These are phyloP conservation scores for Tripterygium wilfordii DNA, from an alignment of 177 flowering plant genomes.

Conservation along the genomic window DNA sequence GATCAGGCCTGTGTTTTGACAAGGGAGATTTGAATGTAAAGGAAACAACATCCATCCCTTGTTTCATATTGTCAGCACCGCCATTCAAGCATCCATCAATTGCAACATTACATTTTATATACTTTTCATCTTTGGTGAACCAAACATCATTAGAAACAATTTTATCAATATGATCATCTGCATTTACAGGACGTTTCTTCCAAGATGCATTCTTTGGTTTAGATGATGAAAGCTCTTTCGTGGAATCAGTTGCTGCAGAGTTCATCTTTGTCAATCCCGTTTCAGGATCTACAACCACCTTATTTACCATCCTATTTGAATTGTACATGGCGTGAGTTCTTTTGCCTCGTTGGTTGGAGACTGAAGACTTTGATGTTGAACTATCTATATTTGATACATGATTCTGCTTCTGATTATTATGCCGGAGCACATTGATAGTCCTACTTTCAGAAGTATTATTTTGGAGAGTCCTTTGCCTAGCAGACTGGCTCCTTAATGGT, in stretches of 20 bases:
- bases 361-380: constrained; percentile 21
- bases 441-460: constrained; percentile 27
- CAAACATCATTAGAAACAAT: constrained; percentile 5
- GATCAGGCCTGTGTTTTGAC: constrained; percentile 16
- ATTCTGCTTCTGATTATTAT: constrained; percentile 67
- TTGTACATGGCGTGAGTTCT: constrained; percentile 20
- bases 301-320: constrained; percentile 37
- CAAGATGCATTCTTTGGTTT: constrained; percentile 20
- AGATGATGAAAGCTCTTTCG: too few relatives aligned
- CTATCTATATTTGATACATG: constrained; percentile 26
- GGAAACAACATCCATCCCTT: constrained; percentile 58
- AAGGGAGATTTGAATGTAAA: constrained; percentile 71
- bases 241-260: constrained; percentile 13
- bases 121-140: constrained; percentile 16
- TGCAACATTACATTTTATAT: constrained; percentile 23
- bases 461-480: constrained; percentile 19
- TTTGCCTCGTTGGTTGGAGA: constrained; percentile 27
- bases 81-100: constrained; percentile 14
- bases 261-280: constrained; percentile 26
- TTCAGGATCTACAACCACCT: constrained; percentile 31
- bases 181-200: constrained; percentile 23
- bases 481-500: constrained; percentile 21
- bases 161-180: constrained; percentile 13
- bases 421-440: constrained; percentile 34
- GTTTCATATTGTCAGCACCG: constrained; percentile 21